Base-by-base conservation (phyloP, 2,329 filamentous ascomycete genomes). In the Penicillium sp. region DNA sequence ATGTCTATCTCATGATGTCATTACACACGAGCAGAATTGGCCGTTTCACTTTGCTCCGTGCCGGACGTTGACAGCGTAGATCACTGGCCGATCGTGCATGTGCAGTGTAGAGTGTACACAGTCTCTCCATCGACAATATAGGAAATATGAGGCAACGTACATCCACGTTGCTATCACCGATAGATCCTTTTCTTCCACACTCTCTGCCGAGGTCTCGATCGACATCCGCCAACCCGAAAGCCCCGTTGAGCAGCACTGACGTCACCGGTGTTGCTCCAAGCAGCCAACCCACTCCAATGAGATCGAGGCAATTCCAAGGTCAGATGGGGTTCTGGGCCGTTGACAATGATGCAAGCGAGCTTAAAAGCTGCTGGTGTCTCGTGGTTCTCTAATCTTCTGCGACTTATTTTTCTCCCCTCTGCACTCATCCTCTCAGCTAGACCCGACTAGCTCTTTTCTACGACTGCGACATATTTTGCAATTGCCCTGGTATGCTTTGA, bases 1-100 rank as follows among this genome's bases (percentile, higher is more conserved):
- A 12, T 12, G 29, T 3, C 31, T 34, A 34, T 34, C 31, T 54
- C 52, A 51, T 54, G 52, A 54, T 54, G 52, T 54, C 52, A 54
- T 54, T 46, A 36, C 34, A 21, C 34, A 4, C 34, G 34, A 38
- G 31, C 34, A 36, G 16, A 36, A 8, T 6, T 36, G n/a, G 34
- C 34, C 16, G 8, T 2, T 2, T 6, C 9, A 21, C n/a, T 21
- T 23, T 39, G 36, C 36, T 39, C 16, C 16, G 7, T 10, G 34
- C 34, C 34, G 7, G 9, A 13, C 18, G 16, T 6, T 39, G 36
- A 39, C 36, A 38, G 16, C 9, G 36, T 39, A 9, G 36, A 39
- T 39, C 34, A 38, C 34, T 8, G 18, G 7, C 34, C 10, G 7
- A 36, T n/a, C 33, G n/a, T 34, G 24, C 24, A 26, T 38, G 13